Evolutionary conservation across 1,139 yeast genomes (phyloP).

Genomic region (Kurtzmaniella quercitrusa): DNA sequence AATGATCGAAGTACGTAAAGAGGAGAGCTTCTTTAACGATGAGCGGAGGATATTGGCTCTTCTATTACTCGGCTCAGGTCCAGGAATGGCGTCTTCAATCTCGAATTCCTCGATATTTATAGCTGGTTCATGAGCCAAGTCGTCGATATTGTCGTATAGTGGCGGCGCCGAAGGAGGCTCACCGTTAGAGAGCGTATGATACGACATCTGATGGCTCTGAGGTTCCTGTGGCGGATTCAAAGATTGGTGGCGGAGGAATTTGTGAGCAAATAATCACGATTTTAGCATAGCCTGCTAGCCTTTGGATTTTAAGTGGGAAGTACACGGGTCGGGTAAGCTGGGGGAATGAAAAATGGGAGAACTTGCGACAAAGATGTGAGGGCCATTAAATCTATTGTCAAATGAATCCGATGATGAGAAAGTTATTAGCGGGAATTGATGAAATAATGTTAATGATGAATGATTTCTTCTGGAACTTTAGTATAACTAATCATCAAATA

Average conservation of each 20-base stretch:
- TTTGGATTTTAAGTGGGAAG: no score
- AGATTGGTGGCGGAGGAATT: background rate
- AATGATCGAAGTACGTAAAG: conserved; percentile 43
- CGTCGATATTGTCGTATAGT: conserved; percentile 5
- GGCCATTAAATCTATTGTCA: no score
- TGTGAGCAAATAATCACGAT: background rate
- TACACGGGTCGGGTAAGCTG: no score
- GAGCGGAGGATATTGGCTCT: conserved; percentile 21
- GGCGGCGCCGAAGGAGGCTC: conserved; percentile 1
- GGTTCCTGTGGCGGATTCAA: background rate
- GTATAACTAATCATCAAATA: no score
- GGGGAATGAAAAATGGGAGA: no score
- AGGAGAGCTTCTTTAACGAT: conserved; percentile 25
- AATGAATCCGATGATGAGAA: no score
- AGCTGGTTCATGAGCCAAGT: conserved; percentile 5
- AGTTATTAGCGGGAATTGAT: no score
- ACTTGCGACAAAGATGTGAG: no score
- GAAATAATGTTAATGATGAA: no score
- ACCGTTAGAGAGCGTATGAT: background rate
- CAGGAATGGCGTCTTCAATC: conserved; percentile 30
- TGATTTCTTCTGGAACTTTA: no score
- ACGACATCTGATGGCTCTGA: background rate
- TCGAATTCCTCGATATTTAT: conserved; percentile 37
- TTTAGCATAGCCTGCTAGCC: no score
- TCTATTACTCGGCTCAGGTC: conserved; percentile 9